A percentile compares a stretch with the other conserved stretches of the same genome.
These are phyloP conservation scores for Erodium chrysanthum DNA, from an alignment of 441 rosid genomes.

Conservation along the genomic window DNA sequence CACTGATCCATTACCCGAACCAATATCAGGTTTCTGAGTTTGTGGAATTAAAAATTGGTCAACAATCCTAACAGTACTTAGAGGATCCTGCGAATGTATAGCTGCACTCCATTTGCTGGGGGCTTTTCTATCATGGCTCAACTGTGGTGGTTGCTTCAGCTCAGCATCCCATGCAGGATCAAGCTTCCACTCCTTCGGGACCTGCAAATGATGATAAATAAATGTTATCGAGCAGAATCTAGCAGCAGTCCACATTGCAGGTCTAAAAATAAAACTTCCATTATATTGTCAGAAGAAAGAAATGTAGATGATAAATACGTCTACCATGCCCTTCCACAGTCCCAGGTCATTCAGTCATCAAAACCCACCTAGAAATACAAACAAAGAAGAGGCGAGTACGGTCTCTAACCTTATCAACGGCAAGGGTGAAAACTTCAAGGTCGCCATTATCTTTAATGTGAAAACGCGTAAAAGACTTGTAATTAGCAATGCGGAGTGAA, in stretches of 20 bases:
- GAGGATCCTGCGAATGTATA: constrained; percentile 53
- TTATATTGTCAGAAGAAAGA: too few relatives aligned
- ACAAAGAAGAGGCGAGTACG: constrained; percentile 1
- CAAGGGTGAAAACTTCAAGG: constrained; percentile 88
- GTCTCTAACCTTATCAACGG: constrained; percentile 74
- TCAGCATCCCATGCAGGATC: constrained; percentile 85
- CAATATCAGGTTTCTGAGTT: constrained; percentile 30
- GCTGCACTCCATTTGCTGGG: constrained; percentile 96
- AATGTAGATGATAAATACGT: neutral
- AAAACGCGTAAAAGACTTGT: constrained; percentile 87
- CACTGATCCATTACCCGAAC: constrained; percentile 30
- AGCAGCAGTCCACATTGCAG: neutral
- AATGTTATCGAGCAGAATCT: neutral
- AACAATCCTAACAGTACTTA: constrained; percentile 64
- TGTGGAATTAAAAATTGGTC: constrained; percentile 58
- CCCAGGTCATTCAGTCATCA: neutral
- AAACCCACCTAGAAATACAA: neutral
- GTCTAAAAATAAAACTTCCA: neutral
- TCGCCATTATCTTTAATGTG: constrained; percentile 62
- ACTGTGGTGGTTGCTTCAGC: constrained; percentile 40
- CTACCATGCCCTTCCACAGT: neutral
- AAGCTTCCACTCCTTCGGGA: constrained; percentile 90
- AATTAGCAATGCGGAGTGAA: constrained; percentile 92
- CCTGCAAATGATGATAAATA: constrained; percentile 34
- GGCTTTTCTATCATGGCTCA: constrained; percentile 49